phyloP scores from a whole-genome alignment of 495 filamentous ascomycete genomes.

The Penicillium maclennaniae region DNA sequence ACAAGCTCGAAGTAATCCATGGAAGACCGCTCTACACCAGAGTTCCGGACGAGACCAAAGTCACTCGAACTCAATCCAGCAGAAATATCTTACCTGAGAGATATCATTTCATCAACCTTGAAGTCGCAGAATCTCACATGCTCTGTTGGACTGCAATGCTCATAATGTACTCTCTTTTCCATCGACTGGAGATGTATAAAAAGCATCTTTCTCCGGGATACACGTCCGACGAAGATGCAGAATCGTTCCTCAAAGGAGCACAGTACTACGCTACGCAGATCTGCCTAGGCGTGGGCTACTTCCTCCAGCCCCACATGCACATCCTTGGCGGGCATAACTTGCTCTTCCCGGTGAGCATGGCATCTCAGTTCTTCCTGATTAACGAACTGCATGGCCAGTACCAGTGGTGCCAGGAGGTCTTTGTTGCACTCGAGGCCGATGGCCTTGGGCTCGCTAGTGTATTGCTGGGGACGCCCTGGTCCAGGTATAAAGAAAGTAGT shows the following conservation, averaged over 20 bases:
- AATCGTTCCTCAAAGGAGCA: not conserved
- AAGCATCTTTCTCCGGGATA: not conserved
- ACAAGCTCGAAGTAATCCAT: not conserved
- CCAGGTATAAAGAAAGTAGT: constrained; percentile 4
- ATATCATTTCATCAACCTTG: constrained; percentile 8
- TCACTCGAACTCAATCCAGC: not conserved
- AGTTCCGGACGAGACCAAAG: constrained; percentile 2
- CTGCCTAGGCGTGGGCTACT: constrained; percentile 15
- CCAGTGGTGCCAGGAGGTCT: constrained; percentile 16
- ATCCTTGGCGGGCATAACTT: constrained; percentile 17
- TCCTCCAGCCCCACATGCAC: constrained; percentile 18
- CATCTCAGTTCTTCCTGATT: constrained; percentile 13
- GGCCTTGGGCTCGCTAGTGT: constrained; percentile 8
- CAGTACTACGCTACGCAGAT: constrained; percentile 11
- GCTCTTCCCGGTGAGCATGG: constrained; percentile 14
- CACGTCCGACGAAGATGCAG: not conserved
- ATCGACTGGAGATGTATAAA: constrained; percentile 4
- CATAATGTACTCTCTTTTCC: constrained; percentile 9
- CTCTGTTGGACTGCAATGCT: constrained; percentile 12
- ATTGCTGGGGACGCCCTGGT: constrained; percentile 17
- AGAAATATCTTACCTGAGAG: constrained; percentile 1
- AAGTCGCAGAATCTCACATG: constrained; percentile 11
- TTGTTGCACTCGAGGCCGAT: constrained; percentile 7
- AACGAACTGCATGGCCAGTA: constrained; percentile 12
- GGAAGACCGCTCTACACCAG: constrained; percentile 1